Evolutionary conservation across 352 stramenopile genomes (phyloP), one percentile per base, ranked within the genome.

Genomic region (Pythium diclinum): DNA sequence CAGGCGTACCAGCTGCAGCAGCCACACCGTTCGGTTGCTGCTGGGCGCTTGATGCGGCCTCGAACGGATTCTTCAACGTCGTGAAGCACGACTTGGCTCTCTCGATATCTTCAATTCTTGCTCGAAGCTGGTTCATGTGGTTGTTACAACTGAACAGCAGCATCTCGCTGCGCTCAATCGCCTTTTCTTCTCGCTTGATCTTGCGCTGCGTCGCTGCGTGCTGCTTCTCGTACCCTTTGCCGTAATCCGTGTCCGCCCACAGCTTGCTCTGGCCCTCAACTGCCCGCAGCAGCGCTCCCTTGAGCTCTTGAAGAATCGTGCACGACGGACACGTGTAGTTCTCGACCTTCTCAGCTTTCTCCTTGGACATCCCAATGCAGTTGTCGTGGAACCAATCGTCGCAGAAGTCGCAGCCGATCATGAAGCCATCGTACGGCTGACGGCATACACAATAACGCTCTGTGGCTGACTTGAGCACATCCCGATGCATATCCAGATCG

Each of bases 281-380:
- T 33, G 79, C 75, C 34, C 77, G 74, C 1, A 77, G 60, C 13
- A 96, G 68, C 62, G 88, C 83, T 13, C 66, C 67, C 52, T 85
- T 75, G 49, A 97, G 89, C 14, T 96, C 82, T 61, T 92, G 80
- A n/a, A 97, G 78, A 56, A 96, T 89, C n/a, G 73, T 91, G 68
- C 95, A 98, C 19, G 92, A 96, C 30, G 97, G 83, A 65, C 95
- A 98, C 0, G 94, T 94, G 72, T 98, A 98, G 56, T 98, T 95
- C 47, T 98, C 94, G n/a, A 96, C 87, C 56, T 97, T 98, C 63
- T 98, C 92, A 0, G 89, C 94, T 67, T 97, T 96, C 36, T 97
- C 89, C 68, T 96, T 95, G 1, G 86, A 94, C 77, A 96, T 90
- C 6, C 87, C 87, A 66, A 96, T 94, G 51, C 88, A 96, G 42